Percentiles rank a stretch among this genome's conserved stretches.
These are phyloP conservation scores for Aspergillus funiculosus DNA, from an alignment of 495 filamentous ascomycete species.

Conservation along the genomic window DNA sequence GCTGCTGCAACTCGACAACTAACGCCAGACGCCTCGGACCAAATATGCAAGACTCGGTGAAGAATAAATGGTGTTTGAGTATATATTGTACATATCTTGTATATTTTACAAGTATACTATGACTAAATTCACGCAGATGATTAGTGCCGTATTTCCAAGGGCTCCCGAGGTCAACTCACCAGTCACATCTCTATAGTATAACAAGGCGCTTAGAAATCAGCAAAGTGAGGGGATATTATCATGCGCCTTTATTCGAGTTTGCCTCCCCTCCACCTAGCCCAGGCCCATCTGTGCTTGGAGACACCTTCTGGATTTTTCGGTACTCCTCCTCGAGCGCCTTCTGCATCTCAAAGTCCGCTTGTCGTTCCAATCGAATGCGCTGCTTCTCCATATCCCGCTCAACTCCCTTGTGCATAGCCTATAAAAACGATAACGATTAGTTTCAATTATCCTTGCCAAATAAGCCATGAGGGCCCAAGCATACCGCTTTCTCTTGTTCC, in stretches of 20 bases:
- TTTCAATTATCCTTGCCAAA: slow-evolving; percentile 3
- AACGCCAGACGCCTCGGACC: too few relatives aligned
- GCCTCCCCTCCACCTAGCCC: slow-evolving; percentile 16
- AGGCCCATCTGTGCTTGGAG: slow-evolving; percentile 27
- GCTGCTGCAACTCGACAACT: too few relatives aligned
- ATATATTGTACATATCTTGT: slow-evolving; percentile 19
- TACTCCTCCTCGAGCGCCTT: slow-evolving; percentile 80
- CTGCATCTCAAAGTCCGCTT: slow-evolving; percentile 93
- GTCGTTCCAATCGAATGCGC: slow-evolving; percentile 76
- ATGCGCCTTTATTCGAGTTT: slow-evolving; percentile 22
- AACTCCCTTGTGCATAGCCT: slow-evolving; percentile 87
- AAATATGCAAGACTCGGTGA: too few relatives aligned
- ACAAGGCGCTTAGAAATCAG: too few relatives aligned
- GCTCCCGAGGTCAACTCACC: slow-evolving; percentile 7
- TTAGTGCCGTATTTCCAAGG: not conserved
- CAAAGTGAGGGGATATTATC: not conserved
- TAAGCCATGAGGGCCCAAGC: slow-evolving; percentile 17
- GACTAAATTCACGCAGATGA: not conserved
- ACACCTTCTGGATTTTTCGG: slow-evolving; percentile 71
- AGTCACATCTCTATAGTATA: slow-evolving; percentile 2
- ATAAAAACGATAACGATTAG: slow-evolving; percentile 1
- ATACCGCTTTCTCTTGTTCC: slow-evolving; percentile 76
- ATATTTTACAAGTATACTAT: slow-evolving; percentile 16
- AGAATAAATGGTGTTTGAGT: slow-evolving; percentile 1
- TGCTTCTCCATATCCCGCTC: slow-evolving; percentile 94